These are phyloP conservation scores for Ambispora gerdemannii DNA, from an alignment of 192 early-diverging fungal genomes.

Conservation along the genomic window DNA sequence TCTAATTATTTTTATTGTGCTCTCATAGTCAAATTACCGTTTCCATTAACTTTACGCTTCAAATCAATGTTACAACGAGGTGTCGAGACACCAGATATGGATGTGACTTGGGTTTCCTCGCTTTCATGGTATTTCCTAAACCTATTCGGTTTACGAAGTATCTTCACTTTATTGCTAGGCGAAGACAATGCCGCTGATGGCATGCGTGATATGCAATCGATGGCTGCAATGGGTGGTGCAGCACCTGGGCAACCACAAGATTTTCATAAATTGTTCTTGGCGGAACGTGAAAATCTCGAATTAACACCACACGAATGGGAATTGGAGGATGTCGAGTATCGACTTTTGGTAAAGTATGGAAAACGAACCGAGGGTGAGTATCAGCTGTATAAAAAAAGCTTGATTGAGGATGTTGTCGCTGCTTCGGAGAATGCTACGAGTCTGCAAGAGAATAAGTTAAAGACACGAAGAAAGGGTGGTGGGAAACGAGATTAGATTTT, in stretches of 20 bases:
- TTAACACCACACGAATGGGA: conserved; percentile 81
- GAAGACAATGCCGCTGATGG: conserved; percentile 85
- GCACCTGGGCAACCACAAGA: conserved; percentile 76
- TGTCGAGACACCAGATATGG: conserved; percentile 93
- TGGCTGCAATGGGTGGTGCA: conserved; percentile 77
- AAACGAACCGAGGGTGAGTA: conserved; percentile 30
- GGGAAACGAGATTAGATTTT: neutral
- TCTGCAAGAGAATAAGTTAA: neutral
- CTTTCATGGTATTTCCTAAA: conserved; percentile 99
- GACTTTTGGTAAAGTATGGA: conserved; percentile 77
- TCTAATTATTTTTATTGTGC: neutral
- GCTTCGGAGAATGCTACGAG: neutral
- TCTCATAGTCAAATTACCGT: conserved; percentile 93
- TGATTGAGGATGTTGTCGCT: too few species aligned
- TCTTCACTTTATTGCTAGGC: conserved; percentile 90
- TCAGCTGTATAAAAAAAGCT: neutral
- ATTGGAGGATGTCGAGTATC: conserved; percentile 74
- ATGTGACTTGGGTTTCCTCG: conserved; percentile 95
- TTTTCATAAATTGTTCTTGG: conserved; percentile 81
- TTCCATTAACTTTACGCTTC: conserved; percentile 93
- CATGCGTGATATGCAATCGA: conserved; percentile 87
- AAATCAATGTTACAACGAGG: conserved; percentile 98
- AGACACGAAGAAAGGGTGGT: neutral
- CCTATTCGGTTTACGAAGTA: conserved; percentile 88
- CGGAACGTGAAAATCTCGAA: conserved; percentile 83